These are phyloP conservation scores for Arthrobotrys pseudoclavata DNA, from an alignment of 2,329 filamentous ascomycete genomes.

Conservation along the genomic window DNA sequence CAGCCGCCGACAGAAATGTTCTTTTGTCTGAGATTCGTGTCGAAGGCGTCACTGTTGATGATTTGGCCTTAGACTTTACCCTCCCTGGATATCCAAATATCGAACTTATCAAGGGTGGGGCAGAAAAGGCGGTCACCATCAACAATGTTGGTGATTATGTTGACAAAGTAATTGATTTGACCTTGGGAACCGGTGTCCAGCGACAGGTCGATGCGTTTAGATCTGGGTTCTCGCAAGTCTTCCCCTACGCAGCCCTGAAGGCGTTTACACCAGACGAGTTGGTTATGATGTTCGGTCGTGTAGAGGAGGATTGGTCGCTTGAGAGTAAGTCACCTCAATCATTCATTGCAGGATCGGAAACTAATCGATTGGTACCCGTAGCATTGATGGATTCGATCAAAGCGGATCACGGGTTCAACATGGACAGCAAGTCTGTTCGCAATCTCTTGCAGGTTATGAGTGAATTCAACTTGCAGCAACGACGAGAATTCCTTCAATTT, in stretches of 20 bases:
- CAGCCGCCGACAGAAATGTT: conserved; percentile 77
- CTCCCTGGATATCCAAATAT: conserved; percentile 90
- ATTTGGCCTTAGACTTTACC: conserved; percentile 93
- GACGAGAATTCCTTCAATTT: conserved; percentile 95
- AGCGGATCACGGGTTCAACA: conserved; percentile 97
- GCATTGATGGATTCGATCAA: conserved; percentile 98
- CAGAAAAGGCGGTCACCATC: conserved; percentile 82
- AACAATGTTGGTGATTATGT: conserved; percentile 92
- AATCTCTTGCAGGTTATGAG: conserved; percentile 97
- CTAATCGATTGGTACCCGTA: conserved; percentile 67
- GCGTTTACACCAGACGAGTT: conserved; percentile 96
- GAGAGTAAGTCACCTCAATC: conserved; percentile 79
- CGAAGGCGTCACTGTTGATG: conserved; percentile 83
- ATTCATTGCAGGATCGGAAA: conserved; percentile 45
- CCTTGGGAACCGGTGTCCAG: conserved; percentile 87
- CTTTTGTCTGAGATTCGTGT: conserved; percentile 79
- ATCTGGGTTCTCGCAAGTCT: conserved; percentile 91
- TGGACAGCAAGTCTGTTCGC: conserved; percentile 95
- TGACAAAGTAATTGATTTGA: conserved; percentile 90
- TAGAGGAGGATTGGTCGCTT: conserved; percentile 96
- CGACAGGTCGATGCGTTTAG: conserved; percentile 92
- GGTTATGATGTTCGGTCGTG: conserved; percentile 91
- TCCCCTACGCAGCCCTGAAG: conserved; percentile 90
- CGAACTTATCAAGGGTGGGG: conserved; percentile 82
- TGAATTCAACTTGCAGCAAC: conserved; percentile 79